These are phyloP conservation scores for Fusarium clavum DNA, from an alignment of 2,329 filamentous ascomycete genomes.

Conservation along the genomic window DNA sequence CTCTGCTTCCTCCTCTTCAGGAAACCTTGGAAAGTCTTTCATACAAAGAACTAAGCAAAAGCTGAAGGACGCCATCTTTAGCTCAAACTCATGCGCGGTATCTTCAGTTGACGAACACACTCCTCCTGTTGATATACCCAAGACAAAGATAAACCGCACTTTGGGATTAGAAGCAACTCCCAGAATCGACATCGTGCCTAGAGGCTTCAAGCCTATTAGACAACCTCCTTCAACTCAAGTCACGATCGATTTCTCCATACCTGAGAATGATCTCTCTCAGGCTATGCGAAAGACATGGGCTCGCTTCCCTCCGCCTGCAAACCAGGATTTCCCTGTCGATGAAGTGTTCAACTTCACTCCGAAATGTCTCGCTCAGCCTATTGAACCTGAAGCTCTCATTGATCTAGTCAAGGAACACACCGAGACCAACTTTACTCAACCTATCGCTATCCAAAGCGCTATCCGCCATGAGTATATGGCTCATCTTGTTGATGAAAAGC, in stretches of 20 bases:
- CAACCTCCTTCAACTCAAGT: neutral
- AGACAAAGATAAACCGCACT: neutral
- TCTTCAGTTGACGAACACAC: constrained; percentile 31
- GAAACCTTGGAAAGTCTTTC: neutral
- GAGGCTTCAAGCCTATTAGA: neutral
- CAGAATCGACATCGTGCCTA: neutral
- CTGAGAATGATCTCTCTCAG: neutral
- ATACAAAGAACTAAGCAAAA: constrained; percentile 1
- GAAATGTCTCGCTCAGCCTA: neutral
- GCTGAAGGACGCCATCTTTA: constrained; percentile 4
- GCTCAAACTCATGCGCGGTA: neutral
- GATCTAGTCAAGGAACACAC: neutral
- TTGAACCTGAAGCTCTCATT: constrained; percentile 16
- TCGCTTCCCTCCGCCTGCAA: constrained; percentile 22
- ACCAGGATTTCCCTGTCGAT: constrained; percentile 19
- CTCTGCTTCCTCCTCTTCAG: neutral
- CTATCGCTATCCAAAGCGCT: constrained; percentile 8
- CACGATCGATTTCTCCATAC: neutral
- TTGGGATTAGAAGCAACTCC: neutral
- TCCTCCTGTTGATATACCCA: constrained; percentile 13
- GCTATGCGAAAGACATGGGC: constrained; percentile 4
- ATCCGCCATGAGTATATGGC: constrained; percentile 13
- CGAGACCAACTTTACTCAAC: constrained; percentile 16
- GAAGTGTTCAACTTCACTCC: constrained; percentile 2
- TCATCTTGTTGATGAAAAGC: neutral